A percentile compares a stretch with the other conserved stretches of the same genome.
phyloP scores from a whole-genome alignment of 2,329 filamentous ascomycete species.

The Venturia pyrina region DNA sequence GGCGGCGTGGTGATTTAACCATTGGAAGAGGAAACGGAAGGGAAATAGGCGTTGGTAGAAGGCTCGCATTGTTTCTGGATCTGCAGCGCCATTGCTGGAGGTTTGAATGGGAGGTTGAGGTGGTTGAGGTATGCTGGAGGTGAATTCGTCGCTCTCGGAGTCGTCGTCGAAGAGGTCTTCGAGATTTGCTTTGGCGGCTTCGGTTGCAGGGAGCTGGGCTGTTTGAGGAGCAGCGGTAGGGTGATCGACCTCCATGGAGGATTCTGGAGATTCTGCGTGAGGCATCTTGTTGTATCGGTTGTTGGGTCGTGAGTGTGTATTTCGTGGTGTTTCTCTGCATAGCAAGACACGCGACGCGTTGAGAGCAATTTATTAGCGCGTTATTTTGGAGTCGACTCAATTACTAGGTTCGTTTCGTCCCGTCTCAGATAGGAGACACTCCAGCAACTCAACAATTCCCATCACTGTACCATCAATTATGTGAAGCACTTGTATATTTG shows the following conservation, averaged over 20 bases:
- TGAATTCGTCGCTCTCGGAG: slow-evolving; percentile 47
- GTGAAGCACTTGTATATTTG: neutral
- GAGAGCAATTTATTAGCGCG: neutral
- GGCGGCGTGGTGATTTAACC: slow-evolving; percentile 87
- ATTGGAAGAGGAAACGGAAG: slow-evolving; percentile 90
- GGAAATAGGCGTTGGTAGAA: slow-evolving; percentile 96
- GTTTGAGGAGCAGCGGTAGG: slow-evolving; percentile 18
- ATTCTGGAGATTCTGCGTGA: slow-evolving; percentile 33
- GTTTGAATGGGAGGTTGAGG: slow-evolving; percentile 16
- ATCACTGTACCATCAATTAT: neutral
- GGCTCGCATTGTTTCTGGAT: slow-evolving; percentile 77
- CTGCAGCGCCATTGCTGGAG: slow-evolving; percentile 35
- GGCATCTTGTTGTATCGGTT: slow-evolving; percentile 27
- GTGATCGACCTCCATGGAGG: slow-evolving; percentile 15
- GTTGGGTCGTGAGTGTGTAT: neutral
- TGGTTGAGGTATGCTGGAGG: slow-evolving; percentile 38
- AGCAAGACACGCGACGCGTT: neutral
- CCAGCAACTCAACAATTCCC: neutral
- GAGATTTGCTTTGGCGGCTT: slow-evolving; percentile 30
- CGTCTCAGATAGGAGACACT: neutral
- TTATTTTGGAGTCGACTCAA: neutral
- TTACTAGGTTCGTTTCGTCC: neutral
- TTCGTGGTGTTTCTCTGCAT: neutral
- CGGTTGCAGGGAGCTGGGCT: neutral
- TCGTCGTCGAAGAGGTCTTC: slow-evolving; percentile 52